Conservation (phyloP, 768 basidiomycete genomes). For the Ephemerocybe angulata region DNA sequence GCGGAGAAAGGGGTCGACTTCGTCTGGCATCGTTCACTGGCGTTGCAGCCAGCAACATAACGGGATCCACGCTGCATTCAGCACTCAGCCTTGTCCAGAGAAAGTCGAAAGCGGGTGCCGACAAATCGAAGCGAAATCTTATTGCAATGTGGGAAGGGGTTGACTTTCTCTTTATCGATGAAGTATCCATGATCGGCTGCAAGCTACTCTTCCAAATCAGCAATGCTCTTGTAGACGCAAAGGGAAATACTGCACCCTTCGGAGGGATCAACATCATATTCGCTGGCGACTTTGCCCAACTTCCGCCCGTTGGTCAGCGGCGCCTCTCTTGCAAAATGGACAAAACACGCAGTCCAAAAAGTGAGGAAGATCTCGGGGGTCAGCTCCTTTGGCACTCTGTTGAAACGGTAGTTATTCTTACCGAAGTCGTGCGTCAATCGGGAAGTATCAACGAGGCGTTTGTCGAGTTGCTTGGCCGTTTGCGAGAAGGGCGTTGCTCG, state of each 20-base stretch:
- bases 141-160: slow-evolving; percentile 36
- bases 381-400: background rate
- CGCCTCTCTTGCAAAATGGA: slow-evolving; percentile 15
- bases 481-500: background rate
- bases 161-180: slow-evolving; percentile 36
- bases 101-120: background rate
- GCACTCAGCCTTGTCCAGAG: slow-evolving; percentile 20
- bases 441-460: background rate
- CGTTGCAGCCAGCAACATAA: slow-evolving; percentile 35
- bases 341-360: too few species aligned
- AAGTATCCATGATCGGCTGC: slow-evolving; percentile 39
- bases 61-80: slow-evolving; percentile 38
- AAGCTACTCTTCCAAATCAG: slow-evolving; percentile 27
- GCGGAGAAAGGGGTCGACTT: slow-evolving; percentile 22
- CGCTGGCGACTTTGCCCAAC: slow-evolving; percentile 41
- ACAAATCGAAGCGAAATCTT: slow-evolving; percentile 7
- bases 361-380: background rate
- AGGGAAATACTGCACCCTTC: slow-evolving; percentile 25
- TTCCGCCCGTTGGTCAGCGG: slow-evolving; percentile 31
- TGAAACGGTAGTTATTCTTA: background rate
- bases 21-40: slow-evolving; percentile 34
- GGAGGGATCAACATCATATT: slow-evolving; percentile 41
- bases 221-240: slow-evolving; percentile 29
- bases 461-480: background rate
- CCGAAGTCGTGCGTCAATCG: background rate